A percentile compares a stretch with the other conserved stretches of the same genome.
Conservation (phyloP, 805 yeast genomes). For the Yarrowia yakushimensis region DNA sequence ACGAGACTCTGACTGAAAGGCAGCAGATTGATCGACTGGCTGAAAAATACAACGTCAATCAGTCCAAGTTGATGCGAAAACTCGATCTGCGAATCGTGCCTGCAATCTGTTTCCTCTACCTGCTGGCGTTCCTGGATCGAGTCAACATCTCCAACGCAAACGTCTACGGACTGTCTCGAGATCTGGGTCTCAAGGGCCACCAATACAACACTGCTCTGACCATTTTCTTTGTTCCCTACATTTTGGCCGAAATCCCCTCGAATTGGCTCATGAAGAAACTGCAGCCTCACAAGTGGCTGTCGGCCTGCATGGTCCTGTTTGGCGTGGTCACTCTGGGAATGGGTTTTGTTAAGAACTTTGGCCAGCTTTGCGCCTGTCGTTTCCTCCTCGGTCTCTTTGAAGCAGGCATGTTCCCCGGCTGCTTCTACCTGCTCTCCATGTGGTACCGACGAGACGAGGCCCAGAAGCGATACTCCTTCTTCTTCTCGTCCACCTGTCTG, state of each 20-base stretch:
- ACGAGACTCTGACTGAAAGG: conserved; percentile 3
- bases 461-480: conserved; percentile 66
- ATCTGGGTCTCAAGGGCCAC: conserved; percentile 51
- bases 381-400: conserved; percentile 66
- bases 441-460: conserved; percentile 66
- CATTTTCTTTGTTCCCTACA: conserved; percentile 71
- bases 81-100: conserved; percentile 69
- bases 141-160: conserved; percentile 81
- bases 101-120: conserved; percentile 67
- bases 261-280: conserved; percentile 58
- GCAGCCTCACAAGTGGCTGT: conserved; percentile 63
- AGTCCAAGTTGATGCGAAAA: conserved; percentile 56
- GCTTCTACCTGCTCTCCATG: conserved; percentile 64
- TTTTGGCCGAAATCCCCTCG: conserved; percentile 61
- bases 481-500: conserved; percentile 65
- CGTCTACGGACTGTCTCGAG: conserved; percentile 63
- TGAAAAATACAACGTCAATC: conserved; percentile 48
- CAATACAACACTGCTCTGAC: conserved; percentile 65
- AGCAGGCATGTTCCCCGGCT: conserved; percentile 71
- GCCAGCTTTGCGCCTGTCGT: conserved; percentile 59
- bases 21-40: conserved; percentile 40
- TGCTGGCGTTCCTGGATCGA: conserved; percentile 74
- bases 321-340: conserved; percentile 63
- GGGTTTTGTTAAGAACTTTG: conserved; percentile 60
- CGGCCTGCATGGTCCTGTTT: conserved; percentile 56